These are phyloP conservation scores for Solanum peruvianum DNA, from an alignment of 257 asterid genomes.

Conservation along the genomic window DNA sequence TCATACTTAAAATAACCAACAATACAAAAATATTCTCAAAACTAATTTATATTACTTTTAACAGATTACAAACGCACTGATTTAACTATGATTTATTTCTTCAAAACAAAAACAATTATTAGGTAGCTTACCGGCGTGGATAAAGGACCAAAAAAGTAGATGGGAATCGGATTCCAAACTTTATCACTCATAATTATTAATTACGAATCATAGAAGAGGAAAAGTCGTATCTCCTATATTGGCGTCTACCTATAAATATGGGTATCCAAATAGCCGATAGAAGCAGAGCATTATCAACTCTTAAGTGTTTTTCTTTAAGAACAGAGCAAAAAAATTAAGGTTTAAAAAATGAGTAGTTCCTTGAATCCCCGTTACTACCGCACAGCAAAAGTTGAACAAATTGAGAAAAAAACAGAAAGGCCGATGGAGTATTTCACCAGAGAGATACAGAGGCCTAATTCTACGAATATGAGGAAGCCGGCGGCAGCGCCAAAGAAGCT, in stretches of 20 bases:
- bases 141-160: neutral
- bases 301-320: no score
- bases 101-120: neutral
- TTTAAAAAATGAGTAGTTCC: neutral
- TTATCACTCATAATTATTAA: neutral
- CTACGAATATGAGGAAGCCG: neutral
- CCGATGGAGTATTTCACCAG: neutral
- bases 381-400: neutral
- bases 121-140: neutral
- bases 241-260: neutral
- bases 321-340: neutral
- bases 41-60: no score
- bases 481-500: conserved; percentile 9
- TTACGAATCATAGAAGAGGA: neutral
- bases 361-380: neutral
- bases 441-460: neutral
- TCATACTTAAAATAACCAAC: no score
- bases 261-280: neutral
- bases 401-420: neutral
- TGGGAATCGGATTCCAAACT: neutral
- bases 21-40: no score
- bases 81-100: neutral
- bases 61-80: neutral
- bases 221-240: neutral
- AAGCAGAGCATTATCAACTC: neutral